Evolutionary conservation across 768 basidiomycete species (phyloP).

Genomic region (Pisolithus tinctorius): DNA sequence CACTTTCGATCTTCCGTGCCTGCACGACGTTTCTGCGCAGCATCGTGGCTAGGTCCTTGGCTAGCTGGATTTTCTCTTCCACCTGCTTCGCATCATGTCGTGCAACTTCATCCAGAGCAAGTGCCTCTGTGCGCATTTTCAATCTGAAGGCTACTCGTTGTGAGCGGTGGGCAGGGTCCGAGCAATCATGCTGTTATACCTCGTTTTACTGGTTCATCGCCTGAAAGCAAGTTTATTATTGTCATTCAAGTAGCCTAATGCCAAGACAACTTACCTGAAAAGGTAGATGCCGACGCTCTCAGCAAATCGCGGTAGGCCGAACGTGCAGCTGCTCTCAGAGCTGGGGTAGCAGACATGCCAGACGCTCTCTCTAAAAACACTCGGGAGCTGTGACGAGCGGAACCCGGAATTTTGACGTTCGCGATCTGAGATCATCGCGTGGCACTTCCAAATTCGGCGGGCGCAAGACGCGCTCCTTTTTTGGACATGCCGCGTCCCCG

Average conservation of each 20-base stretch:
- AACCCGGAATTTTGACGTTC: conserved; percentile 9
- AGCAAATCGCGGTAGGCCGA: conserved; percentile 69
- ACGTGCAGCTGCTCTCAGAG: conserved; percentile 58
- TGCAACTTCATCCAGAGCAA: conserved; percentile 34
- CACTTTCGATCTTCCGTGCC: conserved; percentile 43
- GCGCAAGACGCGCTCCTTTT: conserved; percentile 36
- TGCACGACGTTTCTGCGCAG: conserved; percentile 84
- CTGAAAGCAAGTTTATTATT: conserved; percentile 25
- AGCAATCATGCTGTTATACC: conserved; percentile 25
- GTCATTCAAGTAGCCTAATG: not conserved
- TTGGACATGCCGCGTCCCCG: conserved; percentile 27
- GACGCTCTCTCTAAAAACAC: not conserved
- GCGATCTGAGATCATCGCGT: conserved; percentile 27
- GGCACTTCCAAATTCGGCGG: conserved; percentile 18
- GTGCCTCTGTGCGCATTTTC: conserved; percentile 55
- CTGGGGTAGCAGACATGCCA: conserved; percentile 47
- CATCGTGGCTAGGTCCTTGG: conserved; percentile 66
- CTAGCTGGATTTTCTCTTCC: conserved; percentile 49
- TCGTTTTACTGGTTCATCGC: conserved; percentile 49
- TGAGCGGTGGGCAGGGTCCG: conserved; percentile 2
- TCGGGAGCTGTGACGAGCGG: not conserved
- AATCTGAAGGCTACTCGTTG: conserved; percentile 53
- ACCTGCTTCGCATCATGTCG: conserved; percentile 42
- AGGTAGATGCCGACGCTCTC: conserved; percentile 60
- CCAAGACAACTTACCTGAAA: conserved; percentile 40